Conservation (phyloP, 2,329 filamentous ascomycete genomes). For the Fusarium fujikuroi region DNA sequence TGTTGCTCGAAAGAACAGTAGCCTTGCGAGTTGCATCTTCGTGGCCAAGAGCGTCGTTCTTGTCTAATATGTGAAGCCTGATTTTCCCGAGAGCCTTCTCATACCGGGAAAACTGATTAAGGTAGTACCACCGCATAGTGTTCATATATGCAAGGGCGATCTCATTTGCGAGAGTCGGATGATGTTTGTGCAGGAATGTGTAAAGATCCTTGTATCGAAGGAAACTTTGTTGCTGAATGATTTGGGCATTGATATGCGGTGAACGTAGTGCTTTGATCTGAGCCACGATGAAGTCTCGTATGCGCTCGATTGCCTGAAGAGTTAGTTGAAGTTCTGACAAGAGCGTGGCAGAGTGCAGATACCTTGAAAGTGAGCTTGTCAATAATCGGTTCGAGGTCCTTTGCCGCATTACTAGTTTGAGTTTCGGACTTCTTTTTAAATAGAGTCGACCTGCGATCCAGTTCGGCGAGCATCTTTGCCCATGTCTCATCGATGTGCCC, state of each 20-base stretch:
- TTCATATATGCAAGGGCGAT: constrained; percentile 95
- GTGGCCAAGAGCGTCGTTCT: constrained; percentile 82
- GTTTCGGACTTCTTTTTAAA: constrained; percentile 75
- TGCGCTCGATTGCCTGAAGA: constrained; percentile 82
- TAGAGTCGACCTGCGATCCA: constrained; percentile 79
- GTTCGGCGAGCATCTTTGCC: constrained; percentile 82
- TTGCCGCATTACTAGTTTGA: constrained; percentile 76
- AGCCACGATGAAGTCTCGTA: constrained; percentile 91
- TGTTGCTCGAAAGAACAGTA: constrained; percentile 62
- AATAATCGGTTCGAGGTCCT: constrained; percentile 86
- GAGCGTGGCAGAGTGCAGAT: constrained; percentile 24
- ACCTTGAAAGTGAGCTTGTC: constrained; percentile 86
- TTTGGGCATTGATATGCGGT: constrained; percentile 95
- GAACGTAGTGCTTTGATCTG: constrained; percentile 95
- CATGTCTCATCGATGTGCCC: constrained; percentile 91
- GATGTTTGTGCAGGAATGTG: constrained; percentile 83
- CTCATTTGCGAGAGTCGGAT: constrained; percentile 85
- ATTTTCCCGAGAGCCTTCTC: constrained; percentile 84
- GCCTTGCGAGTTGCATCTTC: constrained; percentile 77
- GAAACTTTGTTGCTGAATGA: constrained; percentile 94
- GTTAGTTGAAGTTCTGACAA: constrained; percentile 5
- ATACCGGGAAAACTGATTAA: constrained; percentile 91
- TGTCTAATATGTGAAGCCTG: constrained; percentile 84
- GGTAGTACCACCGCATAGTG: constrained; percentile 99
- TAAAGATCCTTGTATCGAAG: constrained; percentile 89